Percentiles rank a stretch among this genome's conserved stretches.
Evolutionary conservation across 768 basidiomycete genomes (phyloP).

Genomic region (Lentinula detonsa): DNA sequence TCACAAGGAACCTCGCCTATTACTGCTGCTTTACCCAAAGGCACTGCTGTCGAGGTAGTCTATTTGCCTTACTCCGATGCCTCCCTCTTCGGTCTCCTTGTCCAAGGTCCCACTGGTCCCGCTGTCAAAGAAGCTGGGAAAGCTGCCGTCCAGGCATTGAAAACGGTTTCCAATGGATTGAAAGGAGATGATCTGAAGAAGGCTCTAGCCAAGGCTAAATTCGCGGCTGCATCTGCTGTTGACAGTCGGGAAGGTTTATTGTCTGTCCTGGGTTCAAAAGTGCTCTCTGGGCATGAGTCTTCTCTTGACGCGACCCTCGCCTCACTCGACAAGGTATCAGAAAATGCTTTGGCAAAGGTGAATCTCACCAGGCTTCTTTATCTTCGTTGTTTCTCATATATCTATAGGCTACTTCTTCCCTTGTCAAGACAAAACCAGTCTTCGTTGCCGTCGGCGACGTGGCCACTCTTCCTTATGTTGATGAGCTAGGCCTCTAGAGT

Average conservation of each 20-base stretch:
- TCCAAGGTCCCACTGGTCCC: constrained; percentile 61
- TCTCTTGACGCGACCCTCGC: constrained; percentile 60
- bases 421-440: constrained; percentile 76
- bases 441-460: constrained; percentile 84
- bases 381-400: neutral
- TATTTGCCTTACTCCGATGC: constrained; percentile 92
- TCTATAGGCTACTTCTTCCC: constrained; percentile 52
- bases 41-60: constrained; percentile 62
- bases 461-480: constrained; percentile 70
- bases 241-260: constrained; percentile 71
- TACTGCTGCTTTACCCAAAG: constrained; percentile 48
- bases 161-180: constrained; percentile 53
- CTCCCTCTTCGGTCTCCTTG: constrained; percentile 74
- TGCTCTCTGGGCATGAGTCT: constrained; percentile 51
- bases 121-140: constrained; percentile 65
- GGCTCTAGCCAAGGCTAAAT: constrained; percentile 87
- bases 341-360: constrained; percentile 68
- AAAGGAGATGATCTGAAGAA: constrained; percentile 68
- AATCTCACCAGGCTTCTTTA: constrained; percentile 9
- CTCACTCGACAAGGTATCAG: constrained; percentile 64
- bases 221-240: constrained; percentile 60
- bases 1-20: constrained; percentile 66
- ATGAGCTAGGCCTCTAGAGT: constrained; percentile 72
- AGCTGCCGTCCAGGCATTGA: constrained; percentile 62
- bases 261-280: constrained; percentile 54